These are phyloP conservation scores for bread wheat (Triticum aestivum) DNA, from an alignment of 176 grass and related monocot genomes.

Conservation along the genomic window IWGSC_CS_RefSeq_v2.1 NC_057798.1:386227699-386228198, in stretches of 20 bases:
- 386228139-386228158: conserved; percentile 4
- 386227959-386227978: conserved; percentile 70
- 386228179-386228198: background rate
- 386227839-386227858: background rate
- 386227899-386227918: conserved; percentile 7
- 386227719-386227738: conserved; percentile 41
- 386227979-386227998: conserved; percentile 58
- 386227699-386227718: conserved; percentile 59
- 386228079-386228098: conserved; percentile 1
- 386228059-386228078: too few species aligned
- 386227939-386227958: conserved; percentile 73
- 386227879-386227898: background rate
- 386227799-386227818: conserved; percentile 56
- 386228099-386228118: background rate
- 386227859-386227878: background rate
- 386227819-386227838: conserved; percentile 35
- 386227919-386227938: conserved; percentile 66
- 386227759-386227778: conserved; percentile 47
- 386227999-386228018: conserved; percentile 57
- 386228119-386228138: background rate
- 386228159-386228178: conserved; percentile 3
- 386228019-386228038: conserved; percentile 38
- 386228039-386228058: background rate
- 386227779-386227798: conserved; percentile 82
- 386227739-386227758: conserved; percentile 65